phyloP scores from a whole-genome alignment of 2,329 filamentous ascomycete genomes.

The Cadophora sp. region DNA sequence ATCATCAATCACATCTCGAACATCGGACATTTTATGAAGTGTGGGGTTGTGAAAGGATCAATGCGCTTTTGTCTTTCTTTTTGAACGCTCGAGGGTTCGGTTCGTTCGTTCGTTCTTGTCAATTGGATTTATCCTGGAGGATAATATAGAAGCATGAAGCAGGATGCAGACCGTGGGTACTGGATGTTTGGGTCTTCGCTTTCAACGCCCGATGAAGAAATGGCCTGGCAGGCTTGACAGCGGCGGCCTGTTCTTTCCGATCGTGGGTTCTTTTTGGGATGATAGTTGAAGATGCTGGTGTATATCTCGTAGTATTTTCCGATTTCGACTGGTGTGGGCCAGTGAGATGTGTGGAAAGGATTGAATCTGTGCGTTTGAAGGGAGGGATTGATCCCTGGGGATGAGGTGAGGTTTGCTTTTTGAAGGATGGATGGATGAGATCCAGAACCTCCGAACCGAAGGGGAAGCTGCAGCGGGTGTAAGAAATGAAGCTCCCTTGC shows the following conservation, averaged over 20 bases:
- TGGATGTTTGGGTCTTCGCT: constrained; percentile 1
- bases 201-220: background rate
- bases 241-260: background rate
- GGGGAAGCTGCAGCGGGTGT: constrained; percentile 13
- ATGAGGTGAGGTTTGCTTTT: constrained; percentile 5
- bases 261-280: constrained; percentile 1
- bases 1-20: background rate
- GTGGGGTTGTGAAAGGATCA: constrained; percentile 19
- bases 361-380: constrained; percentile 7
- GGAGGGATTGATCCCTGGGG: constrained; percentile 3
- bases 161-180: constrained; percentile 11
- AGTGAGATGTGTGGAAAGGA: background rate
- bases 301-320: constrained; percentile 8
- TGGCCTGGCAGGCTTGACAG: background rate
- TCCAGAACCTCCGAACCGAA: background rate
- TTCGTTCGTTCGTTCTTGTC: background rate
- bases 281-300: constrained; percentile 5
- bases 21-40: constrained; percentile 12
- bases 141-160: constrained; percentile 12
- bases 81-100: background rate
- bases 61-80: background rate
- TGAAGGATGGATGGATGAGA: constrained; percentile 3
- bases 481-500: background rate
- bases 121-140: background rate
- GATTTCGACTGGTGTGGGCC: background rate